A percentile compares a stretch with the other conserved stretches of the same genome.
Conservation (phyloP, 106 monocot genomes). For the Dioscorea alata region DNA sequence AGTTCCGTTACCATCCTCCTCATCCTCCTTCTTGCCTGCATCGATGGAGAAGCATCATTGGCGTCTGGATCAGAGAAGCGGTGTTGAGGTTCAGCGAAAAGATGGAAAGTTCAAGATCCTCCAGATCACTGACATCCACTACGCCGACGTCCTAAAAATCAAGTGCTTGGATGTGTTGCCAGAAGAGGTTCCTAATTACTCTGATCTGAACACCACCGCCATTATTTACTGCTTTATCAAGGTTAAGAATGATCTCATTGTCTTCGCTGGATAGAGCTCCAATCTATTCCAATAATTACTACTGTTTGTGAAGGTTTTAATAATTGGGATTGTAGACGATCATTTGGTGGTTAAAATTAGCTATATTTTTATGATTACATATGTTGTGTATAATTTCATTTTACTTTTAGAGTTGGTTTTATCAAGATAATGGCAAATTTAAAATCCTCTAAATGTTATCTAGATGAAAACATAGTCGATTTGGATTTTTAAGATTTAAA, state of each 20-base stretch:
- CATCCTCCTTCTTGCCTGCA: too few relatives aligned
- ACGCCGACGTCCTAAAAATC: conserved; percentile 58
- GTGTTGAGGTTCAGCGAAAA: conserved; percentile 16
- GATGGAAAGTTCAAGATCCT: conserved; percentile 78
- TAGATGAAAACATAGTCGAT: too few relatives aligned
- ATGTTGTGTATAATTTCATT: too few relatives aligned
- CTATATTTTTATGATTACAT: too few relatives aligned
- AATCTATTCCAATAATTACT: neutral
- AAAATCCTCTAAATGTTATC: too few relatives aligned
- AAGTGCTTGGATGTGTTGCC: conserved; percentile 58
- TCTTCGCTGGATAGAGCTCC: neutral
- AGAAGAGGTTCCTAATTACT: conserved; percentile 41
- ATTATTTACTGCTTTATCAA: conserved; percentile 60
- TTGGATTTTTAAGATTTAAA: too few relatives aligned
- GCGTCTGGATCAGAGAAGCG: conserved; percentile 1
- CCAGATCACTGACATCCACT: conserved; percentile 96
- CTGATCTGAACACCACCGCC: conserved; percentile 90
- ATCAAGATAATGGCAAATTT: too few relatives aligned
- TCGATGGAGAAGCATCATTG: neutral
- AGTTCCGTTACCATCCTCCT: too few relatives aligned
- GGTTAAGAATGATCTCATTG: conserved; percentile 61
- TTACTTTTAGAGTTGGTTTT: too few relatives aligned
- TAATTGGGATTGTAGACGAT: too few relatives aligned
- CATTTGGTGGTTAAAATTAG: too few relatives aligned
- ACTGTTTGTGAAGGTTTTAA: too few relatives aligned